Evolutionary conservation across 2,329 filamentous ascomycete genomes (phyloP).

Genomic region (Fusarium sp.): DNA sequence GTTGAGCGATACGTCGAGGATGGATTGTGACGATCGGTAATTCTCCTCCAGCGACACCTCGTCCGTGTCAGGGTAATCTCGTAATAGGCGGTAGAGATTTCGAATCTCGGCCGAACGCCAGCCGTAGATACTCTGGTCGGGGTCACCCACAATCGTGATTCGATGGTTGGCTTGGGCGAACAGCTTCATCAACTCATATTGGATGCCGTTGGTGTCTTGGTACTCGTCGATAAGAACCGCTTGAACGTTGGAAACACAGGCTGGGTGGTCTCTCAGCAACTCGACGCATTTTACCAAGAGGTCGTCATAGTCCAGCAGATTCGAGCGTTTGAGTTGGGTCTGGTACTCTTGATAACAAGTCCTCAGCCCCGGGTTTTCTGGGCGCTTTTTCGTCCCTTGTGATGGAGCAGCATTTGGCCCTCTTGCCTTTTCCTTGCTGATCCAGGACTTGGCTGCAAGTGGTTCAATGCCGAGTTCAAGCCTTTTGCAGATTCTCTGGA

Average conservation of each 20-base stretch:
- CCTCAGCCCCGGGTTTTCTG: constrained; percentile 70
- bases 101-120: constrained; percentile 94
- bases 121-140: constrained; percentile 97
- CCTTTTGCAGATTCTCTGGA: constrained; percentile 86
- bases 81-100: constrained; percentile 83
- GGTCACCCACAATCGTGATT: constrained; percentile 97
- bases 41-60: constrained; percentile 93
- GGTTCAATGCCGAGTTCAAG: constrained; percentile 76
- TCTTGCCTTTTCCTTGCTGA: constrained; percentile 75
- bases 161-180: constrained; percentile 78
- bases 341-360: constrained; percentile 82
- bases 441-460: constrained; percentile 77
- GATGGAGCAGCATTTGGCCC: constrained; percentile 61
- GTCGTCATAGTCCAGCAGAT: constrained; percentile 94
- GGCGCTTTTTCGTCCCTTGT: constrained; percentile 49
- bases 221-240: constrained; percentile 96
- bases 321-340: constrained; percentile 77
- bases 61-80: constrained; percentile 80
- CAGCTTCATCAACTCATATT: constrained; percentile 93
- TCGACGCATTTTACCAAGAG: constrained; percentile 86
- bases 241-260: constrained; percentile 90
- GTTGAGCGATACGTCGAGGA: constrained; percentile 81
- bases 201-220: constrained; percentile 94
- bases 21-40: constrained; percentile 89
- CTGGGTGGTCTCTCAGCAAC: constrained; percentile 77